These are phyloP conservation scores for Paramecium pentaurelia DNA, from an alignment of 73 alveolate species.

Conservation along the genomic window DNA sequence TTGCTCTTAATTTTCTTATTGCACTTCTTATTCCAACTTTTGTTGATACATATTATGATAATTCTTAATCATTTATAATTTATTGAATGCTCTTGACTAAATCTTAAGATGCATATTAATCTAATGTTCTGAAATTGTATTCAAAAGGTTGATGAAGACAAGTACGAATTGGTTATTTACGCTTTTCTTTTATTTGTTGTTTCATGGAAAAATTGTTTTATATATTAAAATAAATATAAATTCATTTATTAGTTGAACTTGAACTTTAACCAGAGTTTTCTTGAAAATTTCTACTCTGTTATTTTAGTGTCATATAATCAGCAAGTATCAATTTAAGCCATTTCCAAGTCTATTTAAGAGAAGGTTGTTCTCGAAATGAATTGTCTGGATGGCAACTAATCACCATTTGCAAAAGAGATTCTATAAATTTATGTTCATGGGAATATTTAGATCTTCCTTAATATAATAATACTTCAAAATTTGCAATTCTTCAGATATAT, in stretches of 20 bases:
- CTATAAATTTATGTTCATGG: slow-evolving; percentile 53
- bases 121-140: not conserved
- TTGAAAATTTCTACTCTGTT: not conserved
- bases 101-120: not conserved
- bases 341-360: slow-evolving; percentile 34
- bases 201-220: not conserved
- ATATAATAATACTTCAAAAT: not conserved
- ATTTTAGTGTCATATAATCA: slow-evolving; percentile 34
- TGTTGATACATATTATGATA: not conserved
- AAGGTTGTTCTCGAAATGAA: slow-evolving; percentile 20
- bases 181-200: not conserved
- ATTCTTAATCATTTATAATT: not conserved
- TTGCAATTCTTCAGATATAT: not conserved
- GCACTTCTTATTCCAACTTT: not conserved
- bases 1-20: not conserved
- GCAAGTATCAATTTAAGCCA: slow-evolving; percentile 40
- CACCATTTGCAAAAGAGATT: slow-evolving; percentile 48
- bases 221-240: not conserved
- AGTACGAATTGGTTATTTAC: not conserved
- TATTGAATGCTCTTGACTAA: not conserved
- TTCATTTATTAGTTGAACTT: slow-evolving; percentile 47
- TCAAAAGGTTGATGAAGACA: slow-evolving; percentile 47
- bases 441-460: not conserved
- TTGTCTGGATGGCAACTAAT: slow-evolving; percentile 42
- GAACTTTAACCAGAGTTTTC: slow-evolving; percentile 40